Evolutionary conservation across 352 stramenopile genomes (phyloP).

Genomic region (Thraustochytrium striatum): DNA sequence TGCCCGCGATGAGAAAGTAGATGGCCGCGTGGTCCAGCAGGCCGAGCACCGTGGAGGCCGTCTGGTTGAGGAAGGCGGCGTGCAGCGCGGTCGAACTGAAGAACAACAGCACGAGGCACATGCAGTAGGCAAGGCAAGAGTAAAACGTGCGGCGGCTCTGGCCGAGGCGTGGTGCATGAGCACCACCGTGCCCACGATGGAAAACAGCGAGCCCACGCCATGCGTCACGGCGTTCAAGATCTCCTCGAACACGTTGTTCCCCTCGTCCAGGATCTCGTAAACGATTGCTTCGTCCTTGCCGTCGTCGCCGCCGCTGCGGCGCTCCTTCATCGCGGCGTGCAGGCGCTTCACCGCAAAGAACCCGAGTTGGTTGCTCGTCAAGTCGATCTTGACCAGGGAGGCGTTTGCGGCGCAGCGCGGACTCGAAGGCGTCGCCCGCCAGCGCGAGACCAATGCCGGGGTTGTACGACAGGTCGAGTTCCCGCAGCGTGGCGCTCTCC

Average conservation of each 20-base stretch:
- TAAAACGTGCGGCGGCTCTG: conserved; percentile 54
- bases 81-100: conserved; percentile 52
- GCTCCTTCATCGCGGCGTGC: not conserved
- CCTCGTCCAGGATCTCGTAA: conserved; percentile 40
- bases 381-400: not conserved
- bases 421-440: not conserved
- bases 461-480: not conserved
- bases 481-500: conserved; percentile 1
- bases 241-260: conserved; percentile 54
- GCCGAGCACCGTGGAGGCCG: conserved; percentile 41
- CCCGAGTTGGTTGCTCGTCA: conserved; percentile 44
- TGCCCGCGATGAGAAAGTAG: conserved; percentile 53
- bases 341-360: conserved; percentile 5
- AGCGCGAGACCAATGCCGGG: not conserved
- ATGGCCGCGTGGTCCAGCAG: conserved; percentile 52
- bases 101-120: conserved; percentile 56
- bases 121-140: conserved; percentile 55
- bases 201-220: conserved; percentile 52
- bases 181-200: conserved; percentile 53
- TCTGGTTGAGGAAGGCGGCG: conserved; percentile 55
- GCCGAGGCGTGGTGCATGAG: conserved; percentile 57
- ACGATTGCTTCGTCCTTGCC: not conserved
- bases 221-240: conserved; percentile 57
- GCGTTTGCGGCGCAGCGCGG: not conserved
- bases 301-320: not conserved